Evolutionary conservation across 2,329 filamentous ascomycete genomes (phyloP), one percentile per base, ranked within the genome.

Genomic region (Diaporthe velutina): DNA sequence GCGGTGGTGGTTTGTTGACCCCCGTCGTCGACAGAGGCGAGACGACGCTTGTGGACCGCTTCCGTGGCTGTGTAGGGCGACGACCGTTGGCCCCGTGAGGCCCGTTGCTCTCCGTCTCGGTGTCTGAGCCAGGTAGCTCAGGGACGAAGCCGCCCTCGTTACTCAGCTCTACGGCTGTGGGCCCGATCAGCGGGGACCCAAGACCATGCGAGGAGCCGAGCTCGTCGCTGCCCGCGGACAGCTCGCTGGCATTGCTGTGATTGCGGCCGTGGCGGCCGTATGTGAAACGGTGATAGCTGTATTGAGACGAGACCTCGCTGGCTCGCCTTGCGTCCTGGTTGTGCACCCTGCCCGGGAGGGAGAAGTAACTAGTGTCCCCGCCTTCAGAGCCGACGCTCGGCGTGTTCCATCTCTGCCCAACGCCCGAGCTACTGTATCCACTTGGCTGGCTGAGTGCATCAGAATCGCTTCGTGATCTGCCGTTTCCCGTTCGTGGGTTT

Each of bases 181-280:
- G 19, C 22, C 30, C 54, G 5, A 81, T 80, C 3, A 80, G 76
- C 9, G 78, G 75, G 17, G 74, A 79, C 15, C 77, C 78, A 12
- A 77, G 55, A 1, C 73, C 74, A 15, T 58, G 74, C 38, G 68
- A 50, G 25, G 66, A 67, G 30, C 52, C 78, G n/a, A 78, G 77
- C 6, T 79, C 79, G 70, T 80, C 80, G 57, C 83, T 84, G 55
- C 83, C 84, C 6, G 82, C 79, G 0, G 79, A 82, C 1, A 79
- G 76, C 64, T 88, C 86, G 57, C 87, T 88, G 7, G 83, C 82
- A 75, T 86, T 83, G 79, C 86, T 88, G 58, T 79, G 79, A 8
- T 87, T 81, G 2, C 87, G 84, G 60, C 82, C 81, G 71, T 87
- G 86, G 3, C 74, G 72, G 13, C 70, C 70, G 66, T 79, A 77